Percentiles rank a stretch among this genome's conserved stretches.
Conservation (phyloP, 192 early-diverging fungal genomes). For the Umbelopsis isabellina region DNA sequence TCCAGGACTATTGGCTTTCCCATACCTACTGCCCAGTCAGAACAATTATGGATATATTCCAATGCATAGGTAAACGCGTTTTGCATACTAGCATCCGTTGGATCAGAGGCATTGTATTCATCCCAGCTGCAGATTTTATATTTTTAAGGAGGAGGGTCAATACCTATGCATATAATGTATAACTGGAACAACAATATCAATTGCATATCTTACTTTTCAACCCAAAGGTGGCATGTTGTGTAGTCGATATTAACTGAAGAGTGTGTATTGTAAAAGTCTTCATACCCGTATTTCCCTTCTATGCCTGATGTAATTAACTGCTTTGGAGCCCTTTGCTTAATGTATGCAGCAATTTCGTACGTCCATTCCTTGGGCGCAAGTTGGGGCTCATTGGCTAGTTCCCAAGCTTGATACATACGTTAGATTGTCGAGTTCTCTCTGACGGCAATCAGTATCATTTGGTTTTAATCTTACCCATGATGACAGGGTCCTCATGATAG, state of each 20-base stretch:
- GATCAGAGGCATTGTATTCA: slow-evolving; percentile 55
- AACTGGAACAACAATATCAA: slow-evolving; percentile 46
- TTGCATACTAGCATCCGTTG: slow-evolving; percentile 35
- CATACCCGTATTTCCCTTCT: slow-evolving; percentile 61
- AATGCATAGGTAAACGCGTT: slow-evolving; percentile 45
- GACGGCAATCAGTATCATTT: too few relatives aligned
- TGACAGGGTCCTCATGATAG: slow-evolving; percentile 61
- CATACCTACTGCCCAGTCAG: slow-evolving; percentile 51
- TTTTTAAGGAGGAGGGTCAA: too few relatives aligned
- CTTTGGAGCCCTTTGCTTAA: slow-evolving; percentile 51
- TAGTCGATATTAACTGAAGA: slow-evolving; percentile 46
- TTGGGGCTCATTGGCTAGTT: slow-evolving; percentile 76
- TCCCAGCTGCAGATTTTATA: slow-evolving; percentile 63
- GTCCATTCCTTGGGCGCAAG: slow-evolving; percentile 52
- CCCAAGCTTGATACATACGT: slow-evolving; percentile 48
- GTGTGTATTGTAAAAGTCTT: slow-evolving; percentile 59
- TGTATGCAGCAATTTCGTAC: slow-evolving; percentile 47
- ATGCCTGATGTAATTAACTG: slow-evolving; percentile 67
- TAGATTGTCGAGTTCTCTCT: background rate
- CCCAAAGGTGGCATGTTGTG: slow-evolving; percentile 59
- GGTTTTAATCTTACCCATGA: slow-evolving; percentile 24
- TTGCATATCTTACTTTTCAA: slow-evolving; percentile 40
- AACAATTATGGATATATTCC: slow-evolving; percentile 45
- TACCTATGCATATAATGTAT: background rate
- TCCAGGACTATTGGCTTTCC: slow-evolving; percentile 57